Base-by-base conservation (phyloP, 805 yeast species). In the Metschnikowia peoriensis region DNA sequence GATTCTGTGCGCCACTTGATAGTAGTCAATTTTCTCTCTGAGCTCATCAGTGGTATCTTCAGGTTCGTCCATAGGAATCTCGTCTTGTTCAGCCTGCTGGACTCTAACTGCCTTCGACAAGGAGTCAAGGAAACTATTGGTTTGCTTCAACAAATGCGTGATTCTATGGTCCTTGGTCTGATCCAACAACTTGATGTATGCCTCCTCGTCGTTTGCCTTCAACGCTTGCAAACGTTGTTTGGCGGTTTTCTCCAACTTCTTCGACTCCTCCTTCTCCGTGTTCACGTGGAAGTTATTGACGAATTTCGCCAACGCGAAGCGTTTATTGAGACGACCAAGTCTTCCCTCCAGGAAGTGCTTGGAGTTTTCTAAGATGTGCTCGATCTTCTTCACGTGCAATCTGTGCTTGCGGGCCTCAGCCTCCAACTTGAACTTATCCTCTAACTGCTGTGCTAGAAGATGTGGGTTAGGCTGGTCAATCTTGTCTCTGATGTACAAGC, bases 131-230 rank as follows among this genome's bases (percentile, higher is more conserved):
- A 88, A 88, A 14, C 79, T 70, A 67, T 88, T 88, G 9, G 96
- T 88, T 67, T 88, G 96, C 63, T 78, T 86, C 66, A 88, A 79
- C 66, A 88, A 77, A 69, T 88, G 96, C 1, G 94, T 88, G 61
- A 88, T 85, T 80, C 96, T 83, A 41, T 89, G 88, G 71, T 88
- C 96, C 67, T 88, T 88, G 4, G 96, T 88, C 69, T 88, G 91
- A 66, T 88, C 94, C 67, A 88, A 78, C 63, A 88, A 79, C 65
- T 88, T 88, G 66, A 88, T 80, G 72, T 88, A 88, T 1, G 94
- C 94, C 65, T 88, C 96, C 69, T 88, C 96, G 73, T 88, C 96
- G 66, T 88, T 88, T 15, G 92, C 88, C 68, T 86, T 87, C 76
- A 88, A 81, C 29, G 94, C 94, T 63, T 86, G 91, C 70, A 88